Conservation (phyloP, 345 rosid genomes). For the Eutrema heterophyllum region DNA sequence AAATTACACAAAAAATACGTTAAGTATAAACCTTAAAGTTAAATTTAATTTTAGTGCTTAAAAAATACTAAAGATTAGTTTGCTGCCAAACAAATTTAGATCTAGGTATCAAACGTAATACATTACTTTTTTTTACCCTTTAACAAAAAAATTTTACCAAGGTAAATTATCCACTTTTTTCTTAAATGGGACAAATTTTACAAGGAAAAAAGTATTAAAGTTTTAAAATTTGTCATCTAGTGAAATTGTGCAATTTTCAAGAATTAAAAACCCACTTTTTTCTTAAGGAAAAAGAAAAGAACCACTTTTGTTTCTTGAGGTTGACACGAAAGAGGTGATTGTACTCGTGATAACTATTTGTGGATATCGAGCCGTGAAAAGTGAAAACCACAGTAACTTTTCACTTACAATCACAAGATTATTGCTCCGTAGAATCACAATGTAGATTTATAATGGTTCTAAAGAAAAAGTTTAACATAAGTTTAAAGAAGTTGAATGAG, state of each 20-base stretch:
- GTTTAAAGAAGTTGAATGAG: neutral
- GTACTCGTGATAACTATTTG: constrained; percentile 18
- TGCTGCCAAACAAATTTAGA: neutral
- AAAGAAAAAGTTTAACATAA: neutral
- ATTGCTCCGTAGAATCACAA: neutral
- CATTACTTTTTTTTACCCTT: too few species aligned
- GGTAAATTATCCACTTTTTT: neutral
- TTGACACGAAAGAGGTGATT: constrained; percentile 18
- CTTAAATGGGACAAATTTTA: too few species aligned
- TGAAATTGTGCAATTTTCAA: neutral
- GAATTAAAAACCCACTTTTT: neutral
- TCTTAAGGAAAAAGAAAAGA: neutral
- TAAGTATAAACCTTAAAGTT: neutral
- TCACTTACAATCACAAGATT: neutral
- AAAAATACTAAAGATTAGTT: neutral
- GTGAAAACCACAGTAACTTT: constrained; percentile 24
- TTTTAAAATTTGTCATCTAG: neutral
- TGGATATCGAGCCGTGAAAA: constrained; percentile 4
- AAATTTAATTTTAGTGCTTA: neutral
- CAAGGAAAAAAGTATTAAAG: neutral
- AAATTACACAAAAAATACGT: neutral
- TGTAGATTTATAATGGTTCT: neutral
- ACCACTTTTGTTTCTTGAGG: neutral
- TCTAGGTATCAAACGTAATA: neutral
- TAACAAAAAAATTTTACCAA: neutral